Evolutionary conservation across 768 basidiomycete species (phyloP).

Genomic region (Boletales sp.): DNA sequence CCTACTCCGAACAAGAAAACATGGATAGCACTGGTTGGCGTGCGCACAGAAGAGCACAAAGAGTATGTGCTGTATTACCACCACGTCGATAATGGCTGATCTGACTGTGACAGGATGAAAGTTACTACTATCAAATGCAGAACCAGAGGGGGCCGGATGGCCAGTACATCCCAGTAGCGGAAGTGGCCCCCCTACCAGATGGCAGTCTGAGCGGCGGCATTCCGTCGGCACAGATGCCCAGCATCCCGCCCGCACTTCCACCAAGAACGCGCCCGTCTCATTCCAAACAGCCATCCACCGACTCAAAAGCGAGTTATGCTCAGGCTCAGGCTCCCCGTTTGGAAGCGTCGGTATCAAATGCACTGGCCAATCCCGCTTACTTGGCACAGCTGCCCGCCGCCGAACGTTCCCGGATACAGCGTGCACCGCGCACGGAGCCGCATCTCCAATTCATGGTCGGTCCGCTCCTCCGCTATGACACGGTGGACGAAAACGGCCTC

Average conservation of each 20-base stretch:
- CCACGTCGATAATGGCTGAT: conserved; percentile 3
- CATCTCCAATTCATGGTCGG: conserved; percentile 90
- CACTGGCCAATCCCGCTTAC: conserved; percentile 24
- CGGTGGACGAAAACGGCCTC: conserved; percentile 67
- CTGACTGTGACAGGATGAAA: conserved; percentile 28
- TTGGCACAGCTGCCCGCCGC: conserved; percentile 54
- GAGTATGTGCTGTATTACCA: conserved; percentile 32
- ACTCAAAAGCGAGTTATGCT: conserved; percentile 30
- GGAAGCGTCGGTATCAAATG: conserved; percentile 1
- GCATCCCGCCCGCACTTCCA: conserved; percentile 41
- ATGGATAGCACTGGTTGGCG: conserved; percentile 84
- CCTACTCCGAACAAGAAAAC: background rate
- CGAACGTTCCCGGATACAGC: conserved; percentile 59
- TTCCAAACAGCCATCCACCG: conserved; percentile 8
- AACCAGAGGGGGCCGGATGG: conserved; percentile 47
- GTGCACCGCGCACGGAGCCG: conserved; percentile 69
- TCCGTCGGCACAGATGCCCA: conserved; percentile 28
- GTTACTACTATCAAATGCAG: conserved; percentile 16
- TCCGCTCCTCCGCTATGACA: conserved; percentile 87
- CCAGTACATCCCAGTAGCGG: conserved; percentile 50
- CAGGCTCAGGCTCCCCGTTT: background rate
- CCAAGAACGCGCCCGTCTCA: conserved; percentile 26
- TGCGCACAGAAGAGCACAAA: conserved; percentile 58
- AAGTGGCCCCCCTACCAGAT: conserved; percentile 60
- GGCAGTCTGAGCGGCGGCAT: conserved; percentile 55